These are phyloP conservation scores for Xylariaceae sp. DNA, from an alignment of 2,329 filamentous ascomycete species.

Conservation along the genomic window DNA sequence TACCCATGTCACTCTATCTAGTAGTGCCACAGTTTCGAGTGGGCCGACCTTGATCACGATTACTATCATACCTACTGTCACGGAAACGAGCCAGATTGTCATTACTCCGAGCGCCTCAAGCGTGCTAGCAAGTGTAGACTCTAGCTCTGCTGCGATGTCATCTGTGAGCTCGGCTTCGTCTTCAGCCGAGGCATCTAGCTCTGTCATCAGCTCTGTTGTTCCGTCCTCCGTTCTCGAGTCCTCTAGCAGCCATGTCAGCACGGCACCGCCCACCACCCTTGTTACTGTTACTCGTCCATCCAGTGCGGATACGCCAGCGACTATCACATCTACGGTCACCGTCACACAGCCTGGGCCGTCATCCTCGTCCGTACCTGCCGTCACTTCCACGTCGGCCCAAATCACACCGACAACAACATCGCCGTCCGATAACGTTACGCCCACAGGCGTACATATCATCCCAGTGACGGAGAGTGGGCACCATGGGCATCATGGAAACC, in stretches of 20 bases:
- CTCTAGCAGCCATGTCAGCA: conserved; percentile 1
- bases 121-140: neutral
- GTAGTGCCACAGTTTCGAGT: conserved; percentile 5
- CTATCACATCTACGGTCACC: conserved; percentile 5
- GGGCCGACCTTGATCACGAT: conserved; percentile 14
- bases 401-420: conserved; percentile 2
- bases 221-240: conserved; percentile 2
- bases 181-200: conserved; percentile 4
- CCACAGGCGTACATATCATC: conserved; percentile 14
- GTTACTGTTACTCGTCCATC: conserved; percentile 10
- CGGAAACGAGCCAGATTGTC: conserved; percentile 19
- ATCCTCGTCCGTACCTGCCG: neutral
- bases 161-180: conserved; percentile 7
- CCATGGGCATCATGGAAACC: neutral
- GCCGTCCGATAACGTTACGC: conserved; percentile 1
- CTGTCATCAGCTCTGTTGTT: neutral
- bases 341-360: neutral
- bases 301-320: conserved; percentile 3
- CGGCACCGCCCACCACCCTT: conserved; percentile 8
- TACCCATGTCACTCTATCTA: conserved; percentile 7
- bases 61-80: conserved; percentile 25
- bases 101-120: conserved; percentile 3
- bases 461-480: conserved; percentile 5
- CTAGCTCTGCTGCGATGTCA: conserved; percentile 1
- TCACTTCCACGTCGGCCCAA: neutral